Evolutionary conservation across 73 alveolate genomes (phyloP).

Genomic region (Symbiodinium pilosum): DNA sequence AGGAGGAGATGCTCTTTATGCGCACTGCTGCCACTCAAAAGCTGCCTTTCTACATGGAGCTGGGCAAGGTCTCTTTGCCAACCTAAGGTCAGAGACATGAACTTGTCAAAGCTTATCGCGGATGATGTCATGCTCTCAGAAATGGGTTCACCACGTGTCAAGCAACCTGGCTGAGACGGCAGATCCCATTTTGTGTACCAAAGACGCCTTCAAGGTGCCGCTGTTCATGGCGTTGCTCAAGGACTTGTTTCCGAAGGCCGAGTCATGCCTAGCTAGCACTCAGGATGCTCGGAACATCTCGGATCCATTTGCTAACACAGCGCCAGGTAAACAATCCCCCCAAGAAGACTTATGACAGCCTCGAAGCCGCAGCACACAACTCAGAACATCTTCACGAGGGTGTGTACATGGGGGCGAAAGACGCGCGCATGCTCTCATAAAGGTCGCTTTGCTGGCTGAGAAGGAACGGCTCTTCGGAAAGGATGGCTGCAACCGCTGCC

Average conservation of each 20-base stretch:
- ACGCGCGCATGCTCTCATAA: background rate
- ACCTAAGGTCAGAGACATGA: slow-evolving; percentile 96
- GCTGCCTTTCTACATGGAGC: background rate
- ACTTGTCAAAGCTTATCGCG: slow-evolving; percentile 99
- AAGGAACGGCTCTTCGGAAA: slow-evolving; percentile 97
- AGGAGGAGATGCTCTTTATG: slow-evolving; percentile 91
- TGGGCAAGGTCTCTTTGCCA: background rate
- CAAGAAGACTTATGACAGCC: slow-evolving; percentile 98
- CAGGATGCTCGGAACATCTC: too few species aligned
- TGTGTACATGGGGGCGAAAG: background rate
- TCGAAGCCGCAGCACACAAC: slow-evolving; percentile 97
- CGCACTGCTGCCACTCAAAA: slow-evolving; percentile 38
- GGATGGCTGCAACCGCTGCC: slow-evolving; percentile 23
- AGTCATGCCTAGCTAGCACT: too few species aligned
- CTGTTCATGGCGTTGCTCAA: slow-evolving; percentile 98
- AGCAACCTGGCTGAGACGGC: too few species aligned
- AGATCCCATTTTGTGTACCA: too few species aligned
- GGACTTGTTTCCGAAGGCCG: slow-evolving; percentile 99
- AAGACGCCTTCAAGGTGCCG: slow-evolving; percentile 96
- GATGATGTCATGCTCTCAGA: slow-evolving; percentile 97
- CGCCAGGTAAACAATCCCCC: slow-evolving; percentile 97
- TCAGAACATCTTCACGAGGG: background rate
- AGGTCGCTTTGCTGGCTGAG: slow-evolving; percentile 66
- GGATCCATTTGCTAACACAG: too few species aligned
- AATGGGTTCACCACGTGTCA: background rate